Percentiles rank a stretch among this genome's conserved stretches.
phyloP scores from a whole-genome alignment of 2,329 filamentous ascomycete species.

The Phialophora expanda region DNA sequence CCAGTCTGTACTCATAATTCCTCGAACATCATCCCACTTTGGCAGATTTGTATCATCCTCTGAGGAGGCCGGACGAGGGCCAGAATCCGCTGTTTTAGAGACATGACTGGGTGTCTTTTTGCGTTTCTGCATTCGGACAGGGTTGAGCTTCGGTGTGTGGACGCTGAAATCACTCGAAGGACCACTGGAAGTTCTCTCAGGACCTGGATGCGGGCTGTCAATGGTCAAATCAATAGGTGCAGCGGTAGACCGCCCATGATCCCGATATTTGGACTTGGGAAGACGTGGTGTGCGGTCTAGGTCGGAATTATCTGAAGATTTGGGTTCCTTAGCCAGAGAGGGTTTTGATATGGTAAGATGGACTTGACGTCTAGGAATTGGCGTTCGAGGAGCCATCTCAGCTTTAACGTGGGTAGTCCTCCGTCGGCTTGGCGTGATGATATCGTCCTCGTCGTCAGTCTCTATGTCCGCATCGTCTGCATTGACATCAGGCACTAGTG shows the following conservation, averaged over 20 bases:
- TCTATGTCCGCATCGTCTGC: conserved; percentile 34
- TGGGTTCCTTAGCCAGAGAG: conserved; percentile 3
- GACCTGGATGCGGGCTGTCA: conserved; percentile 14
- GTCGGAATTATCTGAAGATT: conserved; percentile 27
- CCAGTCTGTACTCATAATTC: conserved; percentile 45
- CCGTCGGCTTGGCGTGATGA: conserved; percentile 27
- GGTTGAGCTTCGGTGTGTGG: conserved; percentile 47
- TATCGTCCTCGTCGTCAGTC: conserved; percentile 30
- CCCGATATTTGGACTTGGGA: conserved; percentile 22
- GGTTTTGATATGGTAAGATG: neutral
- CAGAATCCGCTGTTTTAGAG: neutral
- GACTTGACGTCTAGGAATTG: neutral
- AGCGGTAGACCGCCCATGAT: conserved; percentile 17
- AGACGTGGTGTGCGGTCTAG: conserved; percentile 25
- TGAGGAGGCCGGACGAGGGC: neutral
- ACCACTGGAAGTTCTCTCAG: conserved; percentile 11
- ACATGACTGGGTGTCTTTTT: conserved; percentile 1
- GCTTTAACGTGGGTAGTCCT: neutral
- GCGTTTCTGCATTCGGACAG: conserved; percentile 25
- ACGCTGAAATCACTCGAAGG: conserved; percentile 41
- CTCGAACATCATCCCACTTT: conserved; percentile 39
- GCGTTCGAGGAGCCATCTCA: conserved; percentile 1
- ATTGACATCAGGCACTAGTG: conserved; percentile 9
- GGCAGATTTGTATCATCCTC: conserved; percentile 24
- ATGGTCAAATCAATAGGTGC: conserved; percentile 44